Conservation (phyloP, 768 basidiomycete species). For the Lactifluus piperatus region DNA sequence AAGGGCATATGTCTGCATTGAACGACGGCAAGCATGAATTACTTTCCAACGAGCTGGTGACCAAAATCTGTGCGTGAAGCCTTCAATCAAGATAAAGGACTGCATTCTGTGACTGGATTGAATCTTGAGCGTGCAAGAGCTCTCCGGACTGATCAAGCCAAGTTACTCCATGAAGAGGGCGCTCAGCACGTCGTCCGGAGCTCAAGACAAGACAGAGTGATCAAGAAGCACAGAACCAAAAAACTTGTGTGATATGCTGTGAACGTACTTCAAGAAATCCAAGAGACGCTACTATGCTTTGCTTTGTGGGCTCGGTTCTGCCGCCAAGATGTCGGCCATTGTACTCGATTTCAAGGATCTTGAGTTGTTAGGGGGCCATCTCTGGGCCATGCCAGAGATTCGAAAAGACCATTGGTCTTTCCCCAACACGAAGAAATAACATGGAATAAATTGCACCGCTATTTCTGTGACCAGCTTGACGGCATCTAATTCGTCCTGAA, state of each 20-base stretch:
- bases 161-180: conserved; percentile 6
- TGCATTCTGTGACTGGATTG: conserved; percentile 13
- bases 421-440: conserved; percentile 3
- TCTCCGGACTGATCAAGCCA: conserved; percentile 1
- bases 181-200: conserved; percentile 1
- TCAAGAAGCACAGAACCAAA: conserved; percentile 5
- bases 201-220: conserved; percentile 15
- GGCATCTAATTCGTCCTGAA: background rate
- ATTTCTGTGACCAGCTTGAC: background rate
- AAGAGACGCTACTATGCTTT: conserved; percentile 7
- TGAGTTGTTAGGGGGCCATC: conserved; percentile 1
- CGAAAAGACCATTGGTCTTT: background rate
- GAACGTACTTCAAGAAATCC: conserved; percentile 6
- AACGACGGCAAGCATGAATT: conserved; percentile 14
- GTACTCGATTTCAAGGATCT: conserved; percentile 3
- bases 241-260: conserved; percentile 8
- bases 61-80: conserved; percentile 10
- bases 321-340: background rate
- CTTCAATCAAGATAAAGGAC: background rate
- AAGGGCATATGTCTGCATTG: conserved; percentile 6
- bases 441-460: conserved; percentile 11
- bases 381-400: background rate
- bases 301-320: conserved; percentile 13
- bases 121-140: conserved; percentile 14
- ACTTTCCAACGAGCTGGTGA: conserved; percentile 12